Percentiles rank a stretch among this genome's conserved stretches.
Evolutionary conservation across 441 rosid species (phyloP).

Genomic region (Bruguiera hainesii): DNA sequence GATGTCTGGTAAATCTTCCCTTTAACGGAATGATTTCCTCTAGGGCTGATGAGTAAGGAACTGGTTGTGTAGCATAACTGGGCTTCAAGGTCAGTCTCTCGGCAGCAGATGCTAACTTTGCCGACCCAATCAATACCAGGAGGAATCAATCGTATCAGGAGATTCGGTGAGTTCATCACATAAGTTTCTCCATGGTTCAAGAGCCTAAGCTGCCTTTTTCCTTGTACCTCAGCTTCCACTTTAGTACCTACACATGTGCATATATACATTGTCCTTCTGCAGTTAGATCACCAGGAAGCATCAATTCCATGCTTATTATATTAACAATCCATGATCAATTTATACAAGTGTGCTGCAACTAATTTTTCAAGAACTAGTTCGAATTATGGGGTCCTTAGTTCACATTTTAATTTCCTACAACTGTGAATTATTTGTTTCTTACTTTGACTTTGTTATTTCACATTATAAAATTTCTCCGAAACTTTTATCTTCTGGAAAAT

Average conservation of each 20-base stretch:
- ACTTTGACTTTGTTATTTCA: too few relatives aligned
- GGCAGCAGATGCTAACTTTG: conserved; percentile 48
- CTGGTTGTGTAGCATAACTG: conserved; percentile 37
- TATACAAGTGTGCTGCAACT: too few relatives aligned
- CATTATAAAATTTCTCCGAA: too few relatives aligned
- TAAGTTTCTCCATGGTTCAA: conserved; percentile 55
- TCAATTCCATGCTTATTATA: too few relatives aligned
- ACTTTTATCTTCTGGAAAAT: too few relatives aligned
- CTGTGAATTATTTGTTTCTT: too few relatives aligned
- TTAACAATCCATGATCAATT: too few relatives aligned
- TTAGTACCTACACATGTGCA: conserved; percentile 38
- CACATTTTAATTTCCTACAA: too few relatives aligned
- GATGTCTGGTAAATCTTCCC: conserved; percentile 61
- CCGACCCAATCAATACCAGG: conserved; percentile 69
- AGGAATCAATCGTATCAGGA: conserved; percentile 54
- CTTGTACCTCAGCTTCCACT: conserved; percentile 60
- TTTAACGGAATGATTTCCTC: conserved; percentile 40
- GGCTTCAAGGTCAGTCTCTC: conserved; percentile 58
- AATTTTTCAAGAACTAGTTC: too few relatives aligned
- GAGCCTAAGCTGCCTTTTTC: conserved; percentile 60
- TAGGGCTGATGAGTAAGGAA: conserved; percentile 37
- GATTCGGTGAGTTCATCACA: conserved; percentile 68
- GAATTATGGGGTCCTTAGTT: too few relatives aligned
- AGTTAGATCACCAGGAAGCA: too few relatives aligned
- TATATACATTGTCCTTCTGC: not conserved